phyloP scores from a whole-genome alignment of 345 rosid species.

The Leavenworthia alabamica region DNA sequence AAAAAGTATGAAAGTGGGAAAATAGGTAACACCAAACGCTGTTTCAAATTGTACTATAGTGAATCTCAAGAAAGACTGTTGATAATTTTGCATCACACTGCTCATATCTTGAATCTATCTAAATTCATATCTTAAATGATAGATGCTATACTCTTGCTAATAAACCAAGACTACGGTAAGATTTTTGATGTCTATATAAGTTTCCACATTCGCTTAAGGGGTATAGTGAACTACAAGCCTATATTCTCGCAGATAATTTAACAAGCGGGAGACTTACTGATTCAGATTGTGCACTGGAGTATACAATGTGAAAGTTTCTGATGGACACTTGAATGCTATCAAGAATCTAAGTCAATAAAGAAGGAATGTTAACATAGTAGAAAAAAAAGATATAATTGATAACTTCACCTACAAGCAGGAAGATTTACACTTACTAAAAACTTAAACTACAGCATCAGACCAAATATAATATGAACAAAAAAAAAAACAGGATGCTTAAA shows the following conservation, averaged over 20 bases:
- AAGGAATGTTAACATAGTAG: conserved; percentile 11
- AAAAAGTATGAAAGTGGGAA: conserved; percentile 21
- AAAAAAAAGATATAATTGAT: not conserved
- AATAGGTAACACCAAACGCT: conserved; percentile 1
- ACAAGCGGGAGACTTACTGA: conserved; percentile 43
- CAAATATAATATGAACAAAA: not conserved
- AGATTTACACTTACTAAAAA: not conserved
- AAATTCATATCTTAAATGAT: conserved; percentile 11
- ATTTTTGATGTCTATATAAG: not conserved
- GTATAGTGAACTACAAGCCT: not conserved
- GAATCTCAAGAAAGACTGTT: not conserved
- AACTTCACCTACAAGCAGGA: not conserved
- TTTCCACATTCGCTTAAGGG: not conserved
- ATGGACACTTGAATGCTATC: conserved; percentile 81
- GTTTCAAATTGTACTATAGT: not conserved
- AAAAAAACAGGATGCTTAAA: not conserved
- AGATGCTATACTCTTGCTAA: not conserved
- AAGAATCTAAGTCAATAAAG: conserved; percentile 48
- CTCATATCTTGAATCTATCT: conserved; percentile 8
- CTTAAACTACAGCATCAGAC: conserved; percentile 1
- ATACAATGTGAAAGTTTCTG: conserved; percentile 64
- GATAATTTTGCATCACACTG: not conserved
- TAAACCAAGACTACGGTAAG: conserved; percentile 2
- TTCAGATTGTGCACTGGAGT: conserved; percentile 43
- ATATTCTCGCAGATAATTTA: not conserved